These are phyloP conservation scores for Mortierella sp. DNA, from an alignment of 371 early-diverging fungal species.

Conservation along the genomic window DNA sequence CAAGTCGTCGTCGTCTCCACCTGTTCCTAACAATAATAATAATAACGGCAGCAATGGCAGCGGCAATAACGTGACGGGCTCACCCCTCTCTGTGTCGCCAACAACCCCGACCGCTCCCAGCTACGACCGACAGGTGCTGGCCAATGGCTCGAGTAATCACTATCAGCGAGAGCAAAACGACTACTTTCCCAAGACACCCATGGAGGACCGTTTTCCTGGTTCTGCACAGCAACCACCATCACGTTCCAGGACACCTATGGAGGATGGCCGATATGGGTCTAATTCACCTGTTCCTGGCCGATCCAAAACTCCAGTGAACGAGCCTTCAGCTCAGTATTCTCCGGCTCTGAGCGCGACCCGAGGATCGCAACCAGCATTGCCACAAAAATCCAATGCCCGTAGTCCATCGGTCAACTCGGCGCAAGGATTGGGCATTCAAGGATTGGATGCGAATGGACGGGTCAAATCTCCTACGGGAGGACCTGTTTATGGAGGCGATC, in stretches of 20 bases:
- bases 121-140: slow-evolving; percentile 35
- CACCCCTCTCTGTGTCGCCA: slow-evolving; percentile 47
- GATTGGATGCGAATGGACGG: slow-evolving; percentile 34
- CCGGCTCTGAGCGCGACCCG: slow-evolving; percentile 29
- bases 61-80: slow-evolving; percentile 32
- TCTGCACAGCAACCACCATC: slow-evolving; percentile 18
- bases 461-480: slow-evolving; percentile 33
- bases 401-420: slow-evolving; percentile 46
- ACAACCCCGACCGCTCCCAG: slow-evolving; percentile 54
- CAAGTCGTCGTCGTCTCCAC: slow-evolving; percentile 32
- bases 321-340: slow-evolving; percentile 19
- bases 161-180: slow-evolving; percentile 47
- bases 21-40: slow-evolving; percentile 14
- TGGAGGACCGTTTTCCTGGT: slow-evolving; percentile 28
- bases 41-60: slow-evolving; percentile 24
- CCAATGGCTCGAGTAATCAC: slow-evolving; percentile 32
- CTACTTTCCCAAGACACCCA: slow-evolving; percentile 40
- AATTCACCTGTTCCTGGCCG: slow-evolving; percentile 32
- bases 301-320: slow-evolving; percentile 40
- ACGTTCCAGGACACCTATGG: slow-evolving; percentile 36
- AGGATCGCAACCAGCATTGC: slow-evolving; percentile 41
- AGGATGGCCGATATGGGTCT: slow-evolving; percentile 24
- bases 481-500: slow-evolving; percentile 9
- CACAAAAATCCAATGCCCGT: slow-evolving; percentile 51
- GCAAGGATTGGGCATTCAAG: slow-evolving; percentile 48